Conservation (phyloP, 371 early-diverging fungal genomes). For the Saksenaea vasiformis region DNA sequence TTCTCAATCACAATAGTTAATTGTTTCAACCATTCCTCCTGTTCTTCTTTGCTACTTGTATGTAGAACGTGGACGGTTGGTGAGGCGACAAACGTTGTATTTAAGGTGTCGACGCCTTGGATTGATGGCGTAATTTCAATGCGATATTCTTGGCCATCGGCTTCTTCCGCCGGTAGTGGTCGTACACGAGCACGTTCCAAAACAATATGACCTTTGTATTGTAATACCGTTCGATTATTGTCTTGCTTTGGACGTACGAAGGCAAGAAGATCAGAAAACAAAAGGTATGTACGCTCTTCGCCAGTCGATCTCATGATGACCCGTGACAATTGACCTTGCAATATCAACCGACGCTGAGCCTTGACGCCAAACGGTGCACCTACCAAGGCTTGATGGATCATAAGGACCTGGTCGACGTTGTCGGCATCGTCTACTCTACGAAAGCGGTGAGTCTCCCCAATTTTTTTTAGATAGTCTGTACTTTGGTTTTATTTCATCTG, state of each 20-base stretch:
- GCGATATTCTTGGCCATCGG: conserved; percentile 31
- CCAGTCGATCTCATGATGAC: conserved; percentile 24
- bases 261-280: conserved; percentile 46
- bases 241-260: conserved; percentile 34
- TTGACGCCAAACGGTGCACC: conserved; percentile 41
- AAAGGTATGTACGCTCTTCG: conserved; percentile 38
- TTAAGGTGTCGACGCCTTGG: conserved; percentile 42
- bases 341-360: conserved; percentile 38
- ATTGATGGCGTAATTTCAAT: conserved; percentile 39
- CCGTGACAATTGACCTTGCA: conserved; percentile 37
- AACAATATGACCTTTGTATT: conserved; percentile 41
- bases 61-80: conserved; percentile 33
- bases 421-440: conserved; percentile 37
- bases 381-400: conserved; percentile 40
- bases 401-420: conserved; percentile 46
- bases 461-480: conserved; percentile 15
- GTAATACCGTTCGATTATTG: conserved; percentile 22
- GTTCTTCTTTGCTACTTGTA: conserved; percentile 22
- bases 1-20: conserved; percentile 31
- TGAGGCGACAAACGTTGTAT: conserved; percentile 36
- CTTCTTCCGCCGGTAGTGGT: conserved; percentile 24
- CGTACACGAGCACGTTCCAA: conserved; percentile 36
- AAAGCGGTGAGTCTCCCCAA: background rate
- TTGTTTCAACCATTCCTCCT: conserved; percentile 28
- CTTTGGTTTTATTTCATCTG: conserved; percentile 30